Conservation (phyloP, 768 basidiomycete species). For the Coprinopsis cinerea region DNA sequence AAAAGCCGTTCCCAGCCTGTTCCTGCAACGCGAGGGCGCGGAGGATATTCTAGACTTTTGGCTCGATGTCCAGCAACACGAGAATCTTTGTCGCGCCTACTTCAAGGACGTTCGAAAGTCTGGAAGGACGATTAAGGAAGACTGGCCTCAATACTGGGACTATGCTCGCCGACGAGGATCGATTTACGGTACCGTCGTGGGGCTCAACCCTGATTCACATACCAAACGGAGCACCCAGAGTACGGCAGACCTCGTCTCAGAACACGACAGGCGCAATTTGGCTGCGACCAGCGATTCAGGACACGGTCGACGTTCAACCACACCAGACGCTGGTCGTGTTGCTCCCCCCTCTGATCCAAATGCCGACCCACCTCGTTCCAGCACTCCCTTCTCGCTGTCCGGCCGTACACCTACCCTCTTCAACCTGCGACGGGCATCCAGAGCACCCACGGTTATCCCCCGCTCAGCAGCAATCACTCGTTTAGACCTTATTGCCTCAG, state of each 20-base stretch:
- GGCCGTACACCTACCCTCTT: slow-evolving; percentile 74
- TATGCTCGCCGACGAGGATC: slow-evolving; percentile 89
- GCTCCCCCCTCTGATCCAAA: slow-evolving; percentile 37
- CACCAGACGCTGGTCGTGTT: slow-evolving; percentile 48
- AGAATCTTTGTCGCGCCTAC: slow-evolving; percentile 96
- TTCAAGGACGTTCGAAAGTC: slow-evolving; percentile 99
- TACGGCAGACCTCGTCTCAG: slow-evolving; percentile 64
- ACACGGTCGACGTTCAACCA: slow-evolving; percentile 48
- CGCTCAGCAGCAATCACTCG: slow-evolving; percentile 88
- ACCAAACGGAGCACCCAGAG: slow-evolving; percentile 80
- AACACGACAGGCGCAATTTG: slow-evolving; percentile 66
- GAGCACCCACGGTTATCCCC: slow-evolving; percentile 91
- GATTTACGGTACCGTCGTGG: slow-evolving; percentile 88
- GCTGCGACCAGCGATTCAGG: slow-evolving; percentile 42
- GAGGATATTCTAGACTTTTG: slow-evolving; percentile 98
- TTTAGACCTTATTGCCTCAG: slow-evolving; percentile 83
- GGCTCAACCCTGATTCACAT: slow-evolving; percentile 52
- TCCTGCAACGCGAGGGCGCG: slow-evolving; percentile 90
- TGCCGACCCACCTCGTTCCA: slow-evolving; percentile 55
- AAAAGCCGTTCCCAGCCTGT: slow-evolving; percentile 53
- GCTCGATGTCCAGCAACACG: slow-evolving; percentile 99
- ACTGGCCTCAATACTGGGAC: slow-evolving; percentile 98
- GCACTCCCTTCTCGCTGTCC: slow-evolving; percentile 75
- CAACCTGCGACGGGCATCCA: slow-evolving; percentile 69
- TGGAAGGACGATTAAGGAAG: slow-evolving; percentile 86